Conservation (phyloP, 352 stramenopile species). For the Phytophthora palmivora region DNA sequence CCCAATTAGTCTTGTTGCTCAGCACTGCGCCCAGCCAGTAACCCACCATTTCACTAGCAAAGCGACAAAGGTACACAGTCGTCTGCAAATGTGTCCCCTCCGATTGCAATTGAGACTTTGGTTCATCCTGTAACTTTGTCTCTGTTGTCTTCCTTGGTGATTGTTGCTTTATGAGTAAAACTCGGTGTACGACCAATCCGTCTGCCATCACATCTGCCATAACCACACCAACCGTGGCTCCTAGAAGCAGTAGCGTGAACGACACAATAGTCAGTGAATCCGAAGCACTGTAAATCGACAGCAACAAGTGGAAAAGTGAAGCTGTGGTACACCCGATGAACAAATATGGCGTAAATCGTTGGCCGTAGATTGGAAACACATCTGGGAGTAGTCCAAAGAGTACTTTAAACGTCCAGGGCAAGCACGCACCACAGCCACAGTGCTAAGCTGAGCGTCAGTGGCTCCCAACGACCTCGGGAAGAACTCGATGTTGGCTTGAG, state of each 20-base stretch:
- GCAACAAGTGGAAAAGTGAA: constrained; percentile 63
- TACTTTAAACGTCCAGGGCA: constrained; percentile 87
- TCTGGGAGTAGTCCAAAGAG: constrained; percentile 78
- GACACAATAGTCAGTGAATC: constrained; percentile 57
- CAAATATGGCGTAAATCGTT: constrained; percentile 84
- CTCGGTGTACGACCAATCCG: constrained; percentile 67
- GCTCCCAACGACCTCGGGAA: constrained; percentile 70
- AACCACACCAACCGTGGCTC: constrained; percentile 75
- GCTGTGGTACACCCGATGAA: constrained; percentile 64
- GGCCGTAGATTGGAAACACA: constrained; percentile 54
- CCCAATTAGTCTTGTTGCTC: constrained; percentile 65
- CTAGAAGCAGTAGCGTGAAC: constrained; percentile 76
- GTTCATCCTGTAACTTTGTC: constrained; percentile 27
- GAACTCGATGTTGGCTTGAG: constrained; percentile 77
- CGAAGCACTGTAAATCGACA: constrained; percentile 40
- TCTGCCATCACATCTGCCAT: constrained; percentile 89
- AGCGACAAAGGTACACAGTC: constrained; percentile 81
- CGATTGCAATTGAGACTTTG: constrained; percentile 37
- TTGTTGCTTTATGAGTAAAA: constrained; percentile 40
- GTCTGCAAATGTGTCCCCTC: constrained; percentile 59
- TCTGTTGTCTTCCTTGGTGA: constrained; percentile 19
- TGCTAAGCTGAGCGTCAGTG: constrained; percentile 77
- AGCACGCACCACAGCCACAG: constrained; percentile 67
- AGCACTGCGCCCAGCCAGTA: constrained; percentile 74
- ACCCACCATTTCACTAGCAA: constrained; percentile 79